Base-by-base conservation (phyloP, 306 rosid genomes). In the Betula pendula region DNA sequence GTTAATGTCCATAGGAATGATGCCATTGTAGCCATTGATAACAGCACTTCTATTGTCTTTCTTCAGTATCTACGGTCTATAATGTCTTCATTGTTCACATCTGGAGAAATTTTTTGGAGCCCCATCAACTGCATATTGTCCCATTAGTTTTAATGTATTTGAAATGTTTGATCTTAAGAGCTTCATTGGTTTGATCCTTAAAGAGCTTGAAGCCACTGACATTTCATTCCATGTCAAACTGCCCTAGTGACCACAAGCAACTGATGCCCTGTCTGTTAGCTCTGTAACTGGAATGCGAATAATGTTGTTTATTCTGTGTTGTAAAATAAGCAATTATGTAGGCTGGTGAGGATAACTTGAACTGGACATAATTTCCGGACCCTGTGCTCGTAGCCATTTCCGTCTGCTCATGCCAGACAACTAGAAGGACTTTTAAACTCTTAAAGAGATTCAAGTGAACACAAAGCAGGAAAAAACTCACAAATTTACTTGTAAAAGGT, bases 31-130 rank as follows among this genome's bases (percentile, higher is more conserved):
- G 48, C 69, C 33, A 43, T 49, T 63, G 38, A 29, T 48, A 11
- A 15, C 22, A 16, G 3, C 62, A 49, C 25, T 19, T 49, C 13
- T 49, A 9, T 16, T 8, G 20, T 50, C 62, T 0, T 33, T n/a
- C 42, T 73, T 51, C 3, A 44, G 60, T 72, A 59, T 20, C 55
- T 71, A 29, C 66, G 40, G 19, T 15, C 44, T 65, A 67, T 62
- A 82, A 53, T 70, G 70, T 75, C 33, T 69, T 63, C 79, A 45
- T 27, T 65, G 8, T 75, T 29, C 47, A 31, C 15, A 29, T 63
- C 15, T 29, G 22, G 25, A 44, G 55, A 65, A 48, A 45, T 45
- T 2, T 9, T 45, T 2, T 13, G 15, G 49, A 59, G 67, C 67
- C 19, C 5, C 67, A 14, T 13, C 19, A 24, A 4, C 67, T 59